These are phyloP conservation scores for Backusella tarrabulga DNA, from an alignment of 192 early-diverging fungal genomes.

Conservation along the genomic window DNA sequence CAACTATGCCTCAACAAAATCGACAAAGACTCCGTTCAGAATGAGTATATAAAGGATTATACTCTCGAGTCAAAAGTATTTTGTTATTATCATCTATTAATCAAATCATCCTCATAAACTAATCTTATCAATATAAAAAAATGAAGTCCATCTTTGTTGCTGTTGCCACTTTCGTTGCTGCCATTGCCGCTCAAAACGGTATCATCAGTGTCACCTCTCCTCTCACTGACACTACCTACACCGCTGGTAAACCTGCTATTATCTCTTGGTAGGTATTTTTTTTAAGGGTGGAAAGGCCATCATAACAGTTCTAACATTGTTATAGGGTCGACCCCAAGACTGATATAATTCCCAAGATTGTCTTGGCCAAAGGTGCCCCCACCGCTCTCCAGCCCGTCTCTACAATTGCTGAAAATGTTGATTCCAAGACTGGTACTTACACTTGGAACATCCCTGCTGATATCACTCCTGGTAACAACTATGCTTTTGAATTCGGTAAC, in stretches of 20 bases:
- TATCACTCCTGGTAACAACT: slow-evolving; percentile 24
- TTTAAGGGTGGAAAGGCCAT: neutral
- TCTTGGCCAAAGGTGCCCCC: slow-evolving; percentile 27
- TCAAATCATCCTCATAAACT: neutral
- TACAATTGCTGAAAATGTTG: slow-evolving; percentile 29
- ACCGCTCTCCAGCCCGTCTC: slow-evolving; percentile 30
- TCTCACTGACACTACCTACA: slow-evolving; percentile 24
- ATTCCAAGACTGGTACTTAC: slow-evolving; percentile 15
- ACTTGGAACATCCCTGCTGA: slow-evolving; percentile 36
- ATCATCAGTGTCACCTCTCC: slow-evolving; percentile 32
- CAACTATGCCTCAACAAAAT: slow-evolving; percentile 1
- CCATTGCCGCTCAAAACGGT: slow-evolving; percentile 20
- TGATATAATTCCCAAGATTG: slow-evolving; percentile 33
- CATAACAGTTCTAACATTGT: neutral
- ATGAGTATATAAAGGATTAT: neutral
- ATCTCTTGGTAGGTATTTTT: slow-evolving; percentile 29
- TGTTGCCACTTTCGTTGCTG: slow-evolving; percentile 16
- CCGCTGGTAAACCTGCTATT: slow-evolving; percentile 21
- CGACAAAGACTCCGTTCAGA: neutral
- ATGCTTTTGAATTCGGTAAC: slow-evolving; percentile 35
- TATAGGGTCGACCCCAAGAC: slow-evolving; percentile 22
- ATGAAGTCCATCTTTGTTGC: slow-evolving; percentile 30
- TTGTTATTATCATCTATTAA: neutral
- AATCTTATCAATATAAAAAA: neutral
- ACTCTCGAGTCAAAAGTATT: neutral